phyloP scores from a whole-genome alignment of 495 filamentous ascomycete genomes.

The Mycothermus thermophilus region DNA sequence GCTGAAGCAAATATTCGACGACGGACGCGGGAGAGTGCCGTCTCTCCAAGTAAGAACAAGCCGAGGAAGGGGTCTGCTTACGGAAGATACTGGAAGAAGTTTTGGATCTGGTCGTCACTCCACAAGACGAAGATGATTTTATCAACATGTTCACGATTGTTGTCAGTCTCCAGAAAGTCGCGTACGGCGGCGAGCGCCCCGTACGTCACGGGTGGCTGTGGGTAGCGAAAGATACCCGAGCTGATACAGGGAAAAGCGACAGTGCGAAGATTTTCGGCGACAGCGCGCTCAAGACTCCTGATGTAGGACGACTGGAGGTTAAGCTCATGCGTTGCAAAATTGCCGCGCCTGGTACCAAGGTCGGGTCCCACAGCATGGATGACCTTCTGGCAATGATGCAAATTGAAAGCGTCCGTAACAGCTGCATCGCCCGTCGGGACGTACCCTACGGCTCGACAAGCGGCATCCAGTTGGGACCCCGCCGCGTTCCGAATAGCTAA shows the following conservation, averaged over 20 bases:
- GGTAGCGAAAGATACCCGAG: slow-evolving; percentile 86
- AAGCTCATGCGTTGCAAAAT: too few relatives aligned
- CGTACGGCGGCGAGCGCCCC: slow-evolving; percentile 56
- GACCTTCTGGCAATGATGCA: slow-evolving; percentile 63
- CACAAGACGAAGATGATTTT: too few relatives aligned
- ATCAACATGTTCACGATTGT: too few relatives aligned
- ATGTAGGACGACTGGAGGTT: slow-evolving; percentile 61
- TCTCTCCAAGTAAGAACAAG: too few relatives aligned
- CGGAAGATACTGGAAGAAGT: too few relatives aligned
- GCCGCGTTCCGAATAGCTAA: slow-evolving; percentile 80
- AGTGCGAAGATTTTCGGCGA: slow-evolving; percentile 45
- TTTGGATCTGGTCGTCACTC: too few relatives aligned
- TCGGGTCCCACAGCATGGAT: slow-evolving; percentile 92
- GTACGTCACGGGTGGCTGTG: slow-evolving; percentile 52
- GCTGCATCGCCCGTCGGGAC: slow-evolving; percentile 72
- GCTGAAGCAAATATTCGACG: too few relatives aligned
- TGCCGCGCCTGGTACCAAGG: too few relatives aligned
- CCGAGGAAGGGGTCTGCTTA: too few relatives aligned
- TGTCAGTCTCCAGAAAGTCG: slow-evolving; percentile 52
- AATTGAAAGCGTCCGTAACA: slow-evolving; percentile 61
- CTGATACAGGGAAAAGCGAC: slow-evolving; percentile 77
- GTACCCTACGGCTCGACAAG: slow-evolving; percentile 53
- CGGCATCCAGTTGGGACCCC: slow-evolving; percentile 49
- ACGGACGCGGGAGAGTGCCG: too few relatives aligned
- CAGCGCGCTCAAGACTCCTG: slow-evolving; percentile 57